Evolutionary conservation across 331 rosid species (phyloP).

Genomic region (Phaseolus coccineus): DNA sequence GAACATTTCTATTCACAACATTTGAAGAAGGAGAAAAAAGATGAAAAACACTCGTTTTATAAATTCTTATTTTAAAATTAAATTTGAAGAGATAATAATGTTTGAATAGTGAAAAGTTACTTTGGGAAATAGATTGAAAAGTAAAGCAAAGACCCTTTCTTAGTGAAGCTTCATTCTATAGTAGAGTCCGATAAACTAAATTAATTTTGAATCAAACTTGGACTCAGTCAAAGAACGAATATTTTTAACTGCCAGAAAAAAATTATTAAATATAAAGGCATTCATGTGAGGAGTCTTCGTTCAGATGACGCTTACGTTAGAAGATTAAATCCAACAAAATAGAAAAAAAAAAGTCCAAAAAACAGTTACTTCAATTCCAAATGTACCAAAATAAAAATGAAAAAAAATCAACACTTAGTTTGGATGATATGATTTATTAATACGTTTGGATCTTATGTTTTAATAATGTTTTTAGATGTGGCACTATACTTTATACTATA

Average conservation of each 20-base stretch:
- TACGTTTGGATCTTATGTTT: too few species aligned
- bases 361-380: slow-evolving; percentile 3
- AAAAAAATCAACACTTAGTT: background rate
- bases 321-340: background rate
- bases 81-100: background rate
- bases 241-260: slow-evolving; percentile 1
- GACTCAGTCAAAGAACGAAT: background rate
- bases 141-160: background rate
- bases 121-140: background rate
- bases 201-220: background rate
- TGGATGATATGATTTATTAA: too few species aligned
- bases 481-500: too few species aligned
- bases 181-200: background rate
- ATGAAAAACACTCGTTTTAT: too few species aligned
- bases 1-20: too few species aligned
- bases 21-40: too few species aligned
- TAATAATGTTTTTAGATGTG: too few species aligned
- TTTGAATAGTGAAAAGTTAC: background rate
- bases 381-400: background rate
- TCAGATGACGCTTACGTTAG: slow-evolving; percentile 31
- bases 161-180: background rate
- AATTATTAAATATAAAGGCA: background rate
- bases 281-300: background rate
- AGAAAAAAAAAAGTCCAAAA: background rate
- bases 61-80: too few species aligned